Evolutionary conservation across 352 stramenopile genomes (phyloP).

Genomic region (Phytophthora tubulina): DNA sequence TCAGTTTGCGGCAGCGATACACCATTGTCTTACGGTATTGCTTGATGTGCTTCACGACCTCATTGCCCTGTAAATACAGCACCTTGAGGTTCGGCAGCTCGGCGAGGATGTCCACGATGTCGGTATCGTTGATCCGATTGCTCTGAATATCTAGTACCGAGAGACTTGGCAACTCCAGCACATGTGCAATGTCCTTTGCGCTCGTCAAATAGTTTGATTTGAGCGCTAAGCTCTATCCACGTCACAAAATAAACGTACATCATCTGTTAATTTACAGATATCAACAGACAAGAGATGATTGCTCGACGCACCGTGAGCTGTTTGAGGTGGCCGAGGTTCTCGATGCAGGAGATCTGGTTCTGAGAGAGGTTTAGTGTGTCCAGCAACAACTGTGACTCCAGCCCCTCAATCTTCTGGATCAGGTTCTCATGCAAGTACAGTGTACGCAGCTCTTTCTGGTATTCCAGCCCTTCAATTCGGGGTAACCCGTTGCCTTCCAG

Average conservation of each 20-base stretch:
- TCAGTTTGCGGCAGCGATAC: conserved; percentile 78
- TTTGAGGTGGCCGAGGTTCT: conserved; percentile 81
- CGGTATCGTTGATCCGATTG: conserved; percentile 78
- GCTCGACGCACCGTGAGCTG: conserved; percentile 58
- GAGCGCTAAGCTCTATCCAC: conserved; percentile 65
- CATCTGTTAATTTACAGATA: not conserved
- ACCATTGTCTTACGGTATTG: conserved; percentile 88
- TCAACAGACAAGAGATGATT: conserved; percentile 29
- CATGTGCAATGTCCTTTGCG: conserved; percentile 66
- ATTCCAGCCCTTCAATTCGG: conserved; percentile 91
- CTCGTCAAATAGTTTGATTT: conserved; percentile 81
- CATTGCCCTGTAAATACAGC: conserved; percentile 86
- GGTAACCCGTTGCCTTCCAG: conserved; percentile 94
- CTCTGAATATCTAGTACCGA: conserved; percentile 85
- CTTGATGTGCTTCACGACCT: conserved; percentile 90
- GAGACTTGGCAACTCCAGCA: conserved; percentile 73
- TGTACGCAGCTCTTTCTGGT: conserved; percentile 88
- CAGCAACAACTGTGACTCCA: conserved; percentile 64
- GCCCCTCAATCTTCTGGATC: conserved; percentile 92
- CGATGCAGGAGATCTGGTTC: conserved; percentile 83
- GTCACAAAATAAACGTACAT: not conserved
- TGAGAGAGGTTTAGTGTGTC: conserved; percentile 88
- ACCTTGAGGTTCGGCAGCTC: conserved; percentile 86
- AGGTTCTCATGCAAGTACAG: conserved; percentile 97
- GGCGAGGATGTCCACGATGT: conserved; percentile 71